Evolutionary conservation across 2,329 filamentous ascomycete species (phyloP), one percentile per base, ranked within the genome.

Genomic region (Cladosporium phlei): DNA sequence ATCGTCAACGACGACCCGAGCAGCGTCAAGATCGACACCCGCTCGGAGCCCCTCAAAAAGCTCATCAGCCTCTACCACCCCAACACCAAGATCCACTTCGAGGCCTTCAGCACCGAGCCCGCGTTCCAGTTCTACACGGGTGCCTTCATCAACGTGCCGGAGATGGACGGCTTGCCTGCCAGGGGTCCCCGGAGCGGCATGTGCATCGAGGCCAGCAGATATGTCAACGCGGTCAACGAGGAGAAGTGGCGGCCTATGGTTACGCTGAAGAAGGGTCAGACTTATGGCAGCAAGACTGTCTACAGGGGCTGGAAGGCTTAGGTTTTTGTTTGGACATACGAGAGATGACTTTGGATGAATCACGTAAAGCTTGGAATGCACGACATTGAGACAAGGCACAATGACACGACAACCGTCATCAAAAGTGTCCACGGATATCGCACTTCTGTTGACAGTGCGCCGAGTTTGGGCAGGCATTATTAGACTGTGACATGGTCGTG

Each of bases 121-220:
- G 87, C 88, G 0, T 97, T 96, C 75, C 91, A 97, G 67, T 95
- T 96, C 71, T 97, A 97, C 70, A 94, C 89, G 0, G 93, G 91
- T 54, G 84, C 86, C 62, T 84, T 82, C 61, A 89, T 94, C 55
- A 72, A 93, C 58, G 84, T 95, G 10, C 84, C 86, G 0, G 49
- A 47, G 32, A 71, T 74, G 17, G 74, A 70, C 24, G 74, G 72
- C 2, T 66, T 78, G 21, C 79, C 84, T 0, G 82, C 83, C 1
- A 78, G 87, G 38, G 79, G 76, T 0, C 62, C 79, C 3, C 78
- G 88, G 38, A 80, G 83, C 34, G 91, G 86, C 0, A 94, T 97
- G 71, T 95, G 89, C 66, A 83, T 95, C 33, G 93, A 98, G 74
- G 90, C 91, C 0, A 87, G 86, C 59, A 80, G 93, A 17, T 97